Percentiles rank a stretch among this genome's conserved stretches.
These are phyloP conservation scores for Neonectria sp. DNA, from an alignment of 2,329 filamentous ascomycete species.

Conservation along the genomic window DNA sequence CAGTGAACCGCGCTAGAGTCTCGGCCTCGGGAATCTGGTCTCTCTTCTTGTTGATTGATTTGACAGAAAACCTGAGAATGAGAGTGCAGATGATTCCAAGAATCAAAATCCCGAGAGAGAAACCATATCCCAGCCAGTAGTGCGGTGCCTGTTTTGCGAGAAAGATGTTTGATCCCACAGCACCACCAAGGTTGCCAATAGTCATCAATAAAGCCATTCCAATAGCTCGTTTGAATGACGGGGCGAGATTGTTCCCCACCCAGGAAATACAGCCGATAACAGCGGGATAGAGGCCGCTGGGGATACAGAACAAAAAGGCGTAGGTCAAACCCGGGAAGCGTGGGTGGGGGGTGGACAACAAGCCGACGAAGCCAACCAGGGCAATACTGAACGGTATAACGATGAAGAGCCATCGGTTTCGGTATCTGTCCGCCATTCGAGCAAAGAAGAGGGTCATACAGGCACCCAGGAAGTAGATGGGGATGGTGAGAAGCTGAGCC, in stretches of 20 bases:
- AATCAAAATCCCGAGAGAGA: conserved; percentile 4
- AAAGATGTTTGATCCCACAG: conserved; percentile 14
- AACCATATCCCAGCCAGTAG: conserved; percentile 9
- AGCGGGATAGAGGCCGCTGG: background rate
- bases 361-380: conserved; percentile 3
- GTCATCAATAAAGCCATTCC: conserved; percentile 11
- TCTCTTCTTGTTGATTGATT: conserved; percentile 4
- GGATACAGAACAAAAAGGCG: conserved; percentile 10
- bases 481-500: conserved; percentile 19
- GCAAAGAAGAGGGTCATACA: conserved; percentile 8
- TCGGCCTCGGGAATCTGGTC: conserved; percentile 9
- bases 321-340: conserved; percentile 7
- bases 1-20: conserved; percentile 2
- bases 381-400: conserved; percentile 13
- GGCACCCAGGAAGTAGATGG: conserved; percentile 10
- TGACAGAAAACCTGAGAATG: background rate
- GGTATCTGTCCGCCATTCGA: background rate
- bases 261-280: conserved; percentile 4
- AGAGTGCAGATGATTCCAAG: background rate
- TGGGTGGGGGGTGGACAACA: conserved; percentile 9
- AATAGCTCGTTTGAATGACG: conserved; percentile 11
- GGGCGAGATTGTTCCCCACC: conserved; percentile 2
- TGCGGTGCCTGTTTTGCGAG: conserved; percentile 14
- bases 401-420: conserved; percentile 10
- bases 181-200: conserved; percentile 9